Evolutionary conservation across 2,329 filamentous ascomycete species (phyloP).

Genomic region (Didymosphaeria variabile): DNA sequence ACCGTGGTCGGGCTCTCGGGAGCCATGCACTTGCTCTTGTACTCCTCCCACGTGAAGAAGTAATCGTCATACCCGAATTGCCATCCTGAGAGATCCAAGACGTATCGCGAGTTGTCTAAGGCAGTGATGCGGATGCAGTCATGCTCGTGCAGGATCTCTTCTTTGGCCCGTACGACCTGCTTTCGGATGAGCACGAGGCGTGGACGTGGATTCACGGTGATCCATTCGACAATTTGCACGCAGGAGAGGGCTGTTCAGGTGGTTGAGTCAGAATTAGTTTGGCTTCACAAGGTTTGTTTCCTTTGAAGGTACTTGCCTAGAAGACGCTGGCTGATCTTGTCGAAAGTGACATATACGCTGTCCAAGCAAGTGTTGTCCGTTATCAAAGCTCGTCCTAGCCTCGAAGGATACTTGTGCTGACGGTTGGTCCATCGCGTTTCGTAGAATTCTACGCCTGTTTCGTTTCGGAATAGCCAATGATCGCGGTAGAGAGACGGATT

Average conservation of each 20-base stretch:
- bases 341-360: background rate
- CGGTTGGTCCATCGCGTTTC: background rate
- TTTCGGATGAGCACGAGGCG: background rate
- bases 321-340: background rate
- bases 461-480: background rate
- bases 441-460: background rate
- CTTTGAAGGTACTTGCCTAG: background rate
- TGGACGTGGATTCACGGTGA: background rate
- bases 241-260: no score
- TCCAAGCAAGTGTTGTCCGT: constrained; percentile 1
- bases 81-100: constrained; percentile 3
- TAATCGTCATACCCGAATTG: background rate
- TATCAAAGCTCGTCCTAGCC: background rate
- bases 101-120: background rate
- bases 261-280: no score
- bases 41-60: constrained; percentile 1
- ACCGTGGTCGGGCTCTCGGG: background rate
- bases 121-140: constrained; percentile 3
- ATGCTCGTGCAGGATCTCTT: background rate
- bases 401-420: background rate
- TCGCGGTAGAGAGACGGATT: background rate
- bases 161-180: background rate
- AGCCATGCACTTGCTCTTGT: background rate
- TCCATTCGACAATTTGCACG: background rate
- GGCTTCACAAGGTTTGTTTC: no score